Evolutionary conservation across 1,139 yeast species (phyloP).

Genomic region (Lizanozyma gosingica): DNA sequence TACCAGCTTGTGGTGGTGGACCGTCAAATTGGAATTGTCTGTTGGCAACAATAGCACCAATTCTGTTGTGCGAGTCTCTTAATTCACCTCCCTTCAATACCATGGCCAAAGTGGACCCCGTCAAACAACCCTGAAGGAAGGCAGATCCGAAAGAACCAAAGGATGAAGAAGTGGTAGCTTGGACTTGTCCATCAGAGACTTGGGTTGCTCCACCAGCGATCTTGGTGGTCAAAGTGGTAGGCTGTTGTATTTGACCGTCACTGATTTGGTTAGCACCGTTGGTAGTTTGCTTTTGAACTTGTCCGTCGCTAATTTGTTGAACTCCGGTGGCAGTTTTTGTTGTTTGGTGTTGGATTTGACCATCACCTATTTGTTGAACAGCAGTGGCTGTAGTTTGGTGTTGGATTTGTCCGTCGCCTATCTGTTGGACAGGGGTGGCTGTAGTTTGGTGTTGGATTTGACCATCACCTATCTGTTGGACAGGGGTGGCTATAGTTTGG

Average conservation of each 20-base stretch:
- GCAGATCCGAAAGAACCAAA: neutral
- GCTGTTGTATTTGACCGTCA: constrained; percentile 21
- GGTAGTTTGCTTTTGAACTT: constrained; percentile 18
- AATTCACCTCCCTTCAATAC: constrained; percentile 44
- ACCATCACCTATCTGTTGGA: constrained; percentile 33
- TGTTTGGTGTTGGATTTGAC: constrained; percentile 22
- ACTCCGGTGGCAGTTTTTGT: constrained; percentile 26
- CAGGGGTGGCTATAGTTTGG: constrained; percentile 23
- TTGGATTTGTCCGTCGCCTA: constrained; percentile 20
- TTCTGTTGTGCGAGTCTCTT: constrained; percentile 57
- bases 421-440: constrained; percentile 16
- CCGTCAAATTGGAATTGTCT: constrained; percentile 86
- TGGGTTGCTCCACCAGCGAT: constrained; percentile 16
- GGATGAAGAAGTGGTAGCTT: constrained; percentile 7
- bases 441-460: constrained; percentile 33
- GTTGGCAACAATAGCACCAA: constrained; percentile 78
- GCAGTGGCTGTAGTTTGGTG: constrained; percentile 18
- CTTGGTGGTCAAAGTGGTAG: constrained; percentile 15
- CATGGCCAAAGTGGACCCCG: constrained; percentile 46
- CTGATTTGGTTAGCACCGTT: constrained; percentile 16
- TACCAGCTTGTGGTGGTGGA: constrained; percentile 88
- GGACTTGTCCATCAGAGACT: constrained; percentile 17
- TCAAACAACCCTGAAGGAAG: constrained; percentile 35
- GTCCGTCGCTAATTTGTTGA: constrained; percentile 28
- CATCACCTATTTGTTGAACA: constrained; percentile 38